Percentiles rank a stretch among this genome's conserved stretches.
phyloP scores from a whole-genome alignment of 345 rosid species.

The Brassica juncea region DNA sequence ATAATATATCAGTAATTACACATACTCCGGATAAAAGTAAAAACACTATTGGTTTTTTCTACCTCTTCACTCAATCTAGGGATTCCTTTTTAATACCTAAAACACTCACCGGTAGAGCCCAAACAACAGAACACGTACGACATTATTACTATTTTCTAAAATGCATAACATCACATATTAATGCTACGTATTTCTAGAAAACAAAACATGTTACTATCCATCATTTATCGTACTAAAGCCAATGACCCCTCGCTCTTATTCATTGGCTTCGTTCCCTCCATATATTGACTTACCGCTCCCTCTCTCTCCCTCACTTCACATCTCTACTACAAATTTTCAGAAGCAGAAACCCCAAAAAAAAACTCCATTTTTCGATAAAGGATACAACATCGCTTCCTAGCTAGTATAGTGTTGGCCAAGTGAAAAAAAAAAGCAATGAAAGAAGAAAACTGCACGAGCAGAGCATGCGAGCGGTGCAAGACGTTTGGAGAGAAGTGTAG shows the following conservation, averaged over 20 bases:
- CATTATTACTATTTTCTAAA: background rate
- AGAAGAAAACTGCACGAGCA: constrained; percentile 28
- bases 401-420: constrained; percentile 17
- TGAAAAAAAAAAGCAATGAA: constrained; percentile 1
- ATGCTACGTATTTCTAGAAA: constrained; percentile 22
- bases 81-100: constrained; percentile 2
- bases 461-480: constrained; percentile 54
- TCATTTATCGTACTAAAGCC: constrained; percentile 29
- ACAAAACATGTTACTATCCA: constrained; percentile 31
- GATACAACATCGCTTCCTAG: background rate
- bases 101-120: background rate
- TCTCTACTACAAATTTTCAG: constrained; percentile 12
- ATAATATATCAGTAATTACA: background rate
- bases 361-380: background rate
- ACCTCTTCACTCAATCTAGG: background rate
- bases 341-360: constrained; percentile 12
- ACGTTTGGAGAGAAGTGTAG: constrained; percentile 70
- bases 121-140: constrained; percentile 3
- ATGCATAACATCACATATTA: background rate
- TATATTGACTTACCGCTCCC: constrained; percentile 31
- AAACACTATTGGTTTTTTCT: background rate
- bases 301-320: constrained; percentile 28
- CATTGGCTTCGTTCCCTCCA: constrained; percentile 26
- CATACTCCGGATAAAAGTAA: background rate
- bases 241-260: constrained; percentile 25